Evolutionary conservation across 306 rosid species (phyloP).

Genomic region (Astragalus membranaceus): DNA sequence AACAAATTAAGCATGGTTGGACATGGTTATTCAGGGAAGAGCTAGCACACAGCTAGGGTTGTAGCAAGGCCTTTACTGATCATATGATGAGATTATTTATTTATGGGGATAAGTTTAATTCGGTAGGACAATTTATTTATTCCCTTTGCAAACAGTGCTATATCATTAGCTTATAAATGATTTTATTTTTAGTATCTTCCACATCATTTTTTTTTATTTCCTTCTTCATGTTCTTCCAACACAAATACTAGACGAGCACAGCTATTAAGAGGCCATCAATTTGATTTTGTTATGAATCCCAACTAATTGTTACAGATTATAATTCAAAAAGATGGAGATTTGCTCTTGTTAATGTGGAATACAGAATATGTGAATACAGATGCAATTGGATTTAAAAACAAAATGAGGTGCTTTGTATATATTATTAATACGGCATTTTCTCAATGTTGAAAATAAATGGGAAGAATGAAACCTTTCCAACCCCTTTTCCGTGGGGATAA

Average conservation of each 20-base stretch:
- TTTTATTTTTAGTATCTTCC: background rate
- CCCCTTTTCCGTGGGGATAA: background rate
- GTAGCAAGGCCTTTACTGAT: conserved; percentile 11
- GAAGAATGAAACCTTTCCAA: background rate
- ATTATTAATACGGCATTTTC: too few species aligned
- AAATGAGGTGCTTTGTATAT: too few species aligned
- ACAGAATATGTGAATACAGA: too few species aligned
- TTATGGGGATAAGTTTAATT: conserved; percentile 29
- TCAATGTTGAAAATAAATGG: too few species aligned
- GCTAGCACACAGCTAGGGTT: conserved; percentile 30
- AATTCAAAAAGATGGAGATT: background rate
- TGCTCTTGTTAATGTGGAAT: background rate
- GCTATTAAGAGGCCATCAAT: background rate
- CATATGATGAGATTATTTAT: conserved; percentile 16
- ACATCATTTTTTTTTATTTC: background rate
- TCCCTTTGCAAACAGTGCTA: background rate
- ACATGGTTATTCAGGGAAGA: conserved; percentile 10
- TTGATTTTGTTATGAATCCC: too few species aligned
- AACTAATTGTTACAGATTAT: too few species aligned
- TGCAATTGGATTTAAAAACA: background rate
- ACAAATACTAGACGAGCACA: background rate
- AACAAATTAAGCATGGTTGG: conserved; percentile 26
- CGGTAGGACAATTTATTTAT: conserved; percentile 18
- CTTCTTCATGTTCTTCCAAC: background rate
- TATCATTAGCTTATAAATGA: conserved; percentile 9